Base-by-base conservation (phyloP, 805 yeast species). In the Saturnispora besseyi region DNA sequence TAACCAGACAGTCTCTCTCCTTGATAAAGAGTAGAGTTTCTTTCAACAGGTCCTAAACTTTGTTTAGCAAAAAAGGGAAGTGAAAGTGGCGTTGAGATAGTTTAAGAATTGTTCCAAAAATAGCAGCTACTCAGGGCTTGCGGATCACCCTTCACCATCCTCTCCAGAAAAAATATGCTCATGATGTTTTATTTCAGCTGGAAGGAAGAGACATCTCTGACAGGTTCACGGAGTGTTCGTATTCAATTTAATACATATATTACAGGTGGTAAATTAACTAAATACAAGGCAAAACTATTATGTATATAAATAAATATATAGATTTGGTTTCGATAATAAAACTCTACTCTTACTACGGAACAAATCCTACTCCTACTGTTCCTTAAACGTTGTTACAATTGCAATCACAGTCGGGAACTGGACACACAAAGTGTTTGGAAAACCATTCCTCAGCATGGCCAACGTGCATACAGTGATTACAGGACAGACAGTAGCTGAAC, bases 391-490 rank as follows among this genome's bases (percentile, higher is more conserved):
- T 80, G 58, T 84, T 84, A 64, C 98, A 91, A 45, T 78, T 72
- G 60, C 99, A 91, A 38, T 74, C 72, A 60, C 99, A 91, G 41
- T 89, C 95, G 0, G 97, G 96, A 3, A 91, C 96, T 0, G 99
- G 97, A 60, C 99, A 91, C 1, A 86, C 78, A 50, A 77, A 78
- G 59, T 90, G 96, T 62, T 82, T 83, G 26, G 83, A 76, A 63
- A 91, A 91, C 99, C 99, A 91, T 59, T 90, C 95, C 55, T 87
- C 89, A 0, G 97, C 97, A 63, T 91, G 99, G 4, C 85, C 89
- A 0, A 96, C 89, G 67, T 91, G 99, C 78, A 82, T 82, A 1
- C 96, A 96, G 59, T 91, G 99, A 61, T 85, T 87, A 62, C 99
- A 91, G 32, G 82, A 78, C 55, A 91, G 67, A 60, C 99, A 91